Base-by-base conservation (phyloP, 805 yeast genomes). In the Nakazawaea peltata region DNA sequence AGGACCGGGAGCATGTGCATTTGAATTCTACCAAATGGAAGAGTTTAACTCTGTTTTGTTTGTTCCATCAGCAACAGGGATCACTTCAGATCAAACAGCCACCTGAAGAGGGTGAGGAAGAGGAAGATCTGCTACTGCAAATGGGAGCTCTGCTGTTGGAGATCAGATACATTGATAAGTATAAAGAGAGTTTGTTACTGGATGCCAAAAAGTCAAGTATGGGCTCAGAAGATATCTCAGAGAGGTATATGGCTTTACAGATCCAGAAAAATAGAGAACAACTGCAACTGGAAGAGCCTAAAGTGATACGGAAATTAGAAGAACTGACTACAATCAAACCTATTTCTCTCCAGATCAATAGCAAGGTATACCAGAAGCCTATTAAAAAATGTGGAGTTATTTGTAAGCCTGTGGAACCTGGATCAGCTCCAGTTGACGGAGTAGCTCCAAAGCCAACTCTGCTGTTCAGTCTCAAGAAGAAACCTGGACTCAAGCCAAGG, bases 21-120 rank as follows among this genome's bases (percentile, higher is more conserved):
- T 74, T 92, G 80, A 87, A 86, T 47, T 77, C 97, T 2, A 92
- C 98, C 1, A 67, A 67, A 40, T 92, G 94, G 85, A 54, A 67
- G 3, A 71, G 81, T 2, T 57, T 92, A 31, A 71, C 86, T 0
- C 69, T 73, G 27, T 85, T 90, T 50, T 67, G 85, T 15, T 68
- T 71, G 40, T 60, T 73, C 44, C 56, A 88, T 43, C 79, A 76
- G 2, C 59, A 64, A 10, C 59, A 64, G 14, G 83, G 84, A 0
- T 51, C 69, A 3, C 71, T 85, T 18, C 55, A 60, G 17, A 79
- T 84, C 2, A 7, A 21, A 10, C 23, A 21, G 23, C 10, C 23
- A 10, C 10, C 7, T 7, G 64, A 59, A 17, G 23, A 21, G 23
- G 23, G 10, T 7, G 65, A 61, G 26, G 48, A 43, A 15, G 56